Percentiles rank a stretch among this genome's conserved stretches.
These are phyloP conservation scores for Acer campestre DNA, from an alignment of 345 rosid species.

Conservation along the genomic window DNA sequence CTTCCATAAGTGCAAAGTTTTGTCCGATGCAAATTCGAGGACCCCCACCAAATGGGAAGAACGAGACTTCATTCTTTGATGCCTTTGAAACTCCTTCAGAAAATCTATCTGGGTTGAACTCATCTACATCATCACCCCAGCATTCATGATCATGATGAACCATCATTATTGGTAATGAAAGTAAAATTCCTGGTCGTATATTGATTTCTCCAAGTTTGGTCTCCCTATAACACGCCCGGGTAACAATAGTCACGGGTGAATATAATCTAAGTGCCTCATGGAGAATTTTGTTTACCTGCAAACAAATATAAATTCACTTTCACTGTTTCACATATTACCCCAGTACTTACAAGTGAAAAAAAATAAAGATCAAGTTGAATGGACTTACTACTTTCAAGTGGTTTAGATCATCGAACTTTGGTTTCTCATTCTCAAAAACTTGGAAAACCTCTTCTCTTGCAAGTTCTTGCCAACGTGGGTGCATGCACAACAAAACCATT, in stretches of 20 bases:
- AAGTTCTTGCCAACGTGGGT: constrained; percentile 57
- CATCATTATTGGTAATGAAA: constrained; percentile 27
- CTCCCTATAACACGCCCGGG: constrained; percentile 27
- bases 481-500: constrained; percentile 44
- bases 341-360: too few relatives aligned
- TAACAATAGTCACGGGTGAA: constrained; percentile 29
- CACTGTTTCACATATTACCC: too few relatives aligned
- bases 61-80: constrained; percentile 45
- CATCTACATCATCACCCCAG: constrained; percentile 64
- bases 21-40: constrained; percentile 70
- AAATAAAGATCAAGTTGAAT: background rate
- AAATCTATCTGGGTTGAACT: constrained; percentile 64
- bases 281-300: constrained; percentile 47
- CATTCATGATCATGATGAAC: constrained; percentile 46
- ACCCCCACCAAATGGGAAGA: constrained; percentile 60
- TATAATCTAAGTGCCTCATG: constrained; percentile 58
- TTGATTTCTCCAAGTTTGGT: constrained; percentile 45
- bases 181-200: constrained; percentile 34
- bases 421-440: constrained; percentile 35
- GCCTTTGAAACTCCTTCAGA: constrained; percentile 57
- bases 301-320: background rate
- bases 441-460: constrained; percentile 54
- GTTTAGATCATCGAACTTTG: constrained; percentile 43
- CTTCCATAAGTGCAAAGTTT: constrained; percentile 62
- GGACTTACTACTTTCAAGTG: constrained; percentile 26